Percentiles rank a stretch among this genome's conserved stretches.
phyloP scores from a whole-genome alignment of 306 rosid species.

The Comarum palustre region DNA sequence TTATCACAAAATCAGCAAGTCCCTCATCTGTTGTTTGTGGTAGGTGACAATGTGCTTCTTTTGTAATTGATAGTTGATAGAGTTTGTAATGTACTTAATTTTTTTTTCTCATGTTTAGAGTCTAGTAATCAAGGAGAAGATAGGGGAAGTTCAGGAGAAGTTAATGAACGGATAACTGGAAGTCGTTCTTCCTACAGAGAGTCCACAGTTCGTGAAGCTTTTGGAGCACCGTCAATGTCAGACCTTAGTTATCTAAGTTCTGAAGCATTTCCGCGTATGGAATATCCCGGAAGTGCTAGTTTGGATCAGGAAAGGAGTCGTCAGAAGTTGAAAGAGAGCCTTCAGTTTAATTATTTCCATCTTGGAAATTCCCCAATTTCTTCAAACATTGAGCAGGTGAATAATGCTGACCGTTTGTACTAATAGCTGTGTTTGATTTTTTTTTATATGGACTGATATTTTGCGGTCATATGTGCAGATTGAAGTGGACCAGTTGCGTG shows the following conservation, averaged over 20 bases:
- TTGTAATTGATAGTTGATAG: constrained; percentile 1
- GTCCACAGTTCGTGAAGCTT: constrained; percentile 29
- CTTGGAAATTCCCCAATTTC: constrained; percentile 42
- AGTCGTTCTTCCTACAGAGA: constrained; percentile 30
- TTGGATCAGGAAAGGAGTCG: constrained; percentile 37
- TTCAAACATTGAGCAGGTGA: constrained; percentile 54
- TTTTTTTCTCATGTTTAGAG: constrained; percentile 38
- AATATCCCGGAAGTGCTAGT: constrained; percentile 26
- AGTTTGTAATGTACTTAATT: neutral
- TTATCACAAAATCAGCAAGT: constrained; percentile 50
- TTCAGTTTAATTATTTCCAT: constrained; percentile 33
- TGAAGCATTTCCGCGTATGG: constrained; percentile 33
- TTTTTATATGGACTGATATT: constrained; percentile 18
- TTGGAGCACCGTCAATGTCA: constrained; percentile 45
- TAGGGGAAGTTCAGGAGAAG: constrained; percentile 22
- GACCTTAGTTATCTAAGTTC: constrained; percentile 43
- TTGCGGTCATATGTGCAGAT: constrained; percentile 50
- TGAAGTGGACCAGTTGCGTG: constrained; percentile 58
- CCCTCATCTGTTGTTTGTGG: constrained; percentile 41
- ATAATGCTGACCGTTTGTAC: neutral
- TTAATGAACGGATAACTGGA: constrained; percentile 38
- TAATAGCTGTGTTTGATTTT: neutral
- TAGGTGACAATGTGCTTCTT: constrained; percentile 37
- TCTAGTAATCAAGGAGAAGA: constrained; percentile 33
- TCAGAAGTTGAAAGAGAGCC: constrained; percentile 32